phyloP scores from a whole-genome alignment of 495 filamentous ascomycete species.

The Trypethelium eluteriae region DNA sequence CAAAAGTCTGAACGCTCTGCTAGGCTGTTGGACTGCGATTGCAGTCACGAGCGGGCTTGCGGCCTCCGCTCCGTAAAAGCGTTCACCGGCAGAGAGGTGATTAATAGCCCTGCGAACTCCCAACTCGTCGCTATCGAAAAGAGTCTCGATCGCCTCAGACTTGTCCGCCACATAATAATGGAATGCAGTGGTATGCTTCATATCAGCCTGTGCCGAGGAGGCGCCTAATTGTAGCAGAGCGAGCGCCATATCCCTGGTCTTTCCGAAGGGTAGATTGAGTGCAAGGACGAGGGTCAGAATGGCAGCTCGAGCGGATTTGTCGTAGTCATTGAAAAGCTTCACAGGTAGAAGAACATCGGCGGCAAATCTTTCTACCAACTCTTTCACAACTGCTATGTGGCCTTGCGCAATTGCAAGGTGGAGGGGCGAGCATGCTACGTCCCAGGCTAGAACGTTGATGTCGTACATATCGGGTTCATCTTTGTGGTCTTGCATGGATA shows the following conservation, averaged over 20 bases:
- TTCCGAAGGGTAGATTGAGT: conserved; percentile 47
- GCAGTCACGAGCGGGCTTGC: conserved; percentile 42
- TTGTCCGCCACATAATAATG: conserved; percentile 46
- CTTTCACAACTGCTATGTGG: conserved; percentile 56
- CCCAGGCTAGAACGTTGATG: conserved; percentile 68
- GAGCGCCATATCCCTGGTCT: conserved; percentile 51
- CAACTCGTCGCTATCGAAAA: conserved; percentile 52
- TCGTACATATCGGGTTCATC: conserved; percentile 71
- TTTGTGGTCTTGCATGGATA: conserved; percentile 46
- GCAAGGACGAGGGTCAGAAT: conserved; percentile 59
- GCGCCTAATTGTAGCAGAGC: conserved; percentile 63
- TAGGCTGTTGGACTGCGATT: conserved; percentile 33
- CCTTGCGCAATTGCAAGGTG: conserved; percentile 71
- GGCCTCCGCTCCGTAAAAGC: conserved; percentile 18
- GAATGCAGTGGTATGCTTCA: conserved; percentile 50
- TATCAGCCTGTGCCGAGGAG: conserved; percentile 63
- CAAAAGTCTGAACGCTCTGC: conserved; percentile 41
- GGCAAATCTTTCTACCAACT: conserved; percentile 63
- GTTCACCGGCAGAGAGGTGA: conserved; percentile 40
- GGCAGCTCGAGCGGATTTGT: conserved; percentile 44
- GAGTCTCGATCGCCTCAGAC: conserved; percentile 48
- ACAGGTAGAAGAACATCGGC: conserved; percentile 65
- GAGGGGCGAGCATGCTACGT: conserved; percentile 58
- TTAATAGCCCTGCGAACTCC: conserved; percentile 58
- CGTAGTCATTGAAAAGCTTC: conserved; percentile 46